Base-by-base conservation (phyloP, 371 early-diverging fungal species). In the Entomophthora muscae region DNA sequence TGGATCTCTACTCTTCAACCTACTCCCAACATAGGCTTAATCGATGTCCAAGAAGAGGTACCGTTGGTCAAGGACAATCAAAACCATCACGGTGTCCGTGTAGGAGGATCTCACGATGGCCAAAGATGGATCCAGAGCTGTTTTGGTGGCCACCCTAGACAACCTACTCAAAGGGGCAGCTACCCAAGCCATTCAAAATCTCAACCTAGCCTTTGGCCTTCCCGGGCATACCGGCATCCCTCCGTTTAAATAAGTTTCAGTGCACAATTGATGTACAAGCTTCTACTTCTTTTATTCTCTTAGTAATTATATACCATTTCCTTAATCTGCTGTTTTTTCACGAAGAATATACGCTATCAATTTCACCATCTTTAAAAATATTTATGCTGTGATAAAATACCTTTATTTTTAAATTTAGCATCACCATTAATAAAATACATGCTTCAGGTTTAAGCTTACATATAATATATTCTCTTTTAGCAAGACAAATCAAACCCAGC, bases 151-250 rank as follows among this genome's bases (percentile, higher is more conserved):
- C 5, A 93, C 94, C n/a, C 85, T 95, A 53, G 95, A 95, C 71
- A 95, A 95, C 65, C 68, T 95, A 68, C 78, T 93, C 65, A 97
- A 97, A 82, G 98, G 95, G 5, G 95, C 95, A 27, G 95, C 95
- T 17, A 95, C 95, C 27, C 97, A 97, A 75, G 93, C 94, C 7
- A 69, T 95, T 52, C 97, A 95, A 33, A 74, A 75, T 68, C 65
- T 73, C 65, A 71, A 74, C 63, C 67, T 74, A 32, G 68, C 74
- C n/a, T 29, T 69, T 63, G 70, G 73, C 2, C 63, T 74, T 7
- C 28, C 32, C 13, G 31, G 65, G 17, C 13, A 32, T 0, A 29
- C 33, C 30, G 64, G 67, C 31, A 33, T 53, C 42, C 42, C 42
- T 42, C 42, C 42, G 17, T 42, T 42, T 17, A 42, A 42, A 17